Conservation (phyloP, 768 basidiomycete species). For the Boletus edulis region DNA sequence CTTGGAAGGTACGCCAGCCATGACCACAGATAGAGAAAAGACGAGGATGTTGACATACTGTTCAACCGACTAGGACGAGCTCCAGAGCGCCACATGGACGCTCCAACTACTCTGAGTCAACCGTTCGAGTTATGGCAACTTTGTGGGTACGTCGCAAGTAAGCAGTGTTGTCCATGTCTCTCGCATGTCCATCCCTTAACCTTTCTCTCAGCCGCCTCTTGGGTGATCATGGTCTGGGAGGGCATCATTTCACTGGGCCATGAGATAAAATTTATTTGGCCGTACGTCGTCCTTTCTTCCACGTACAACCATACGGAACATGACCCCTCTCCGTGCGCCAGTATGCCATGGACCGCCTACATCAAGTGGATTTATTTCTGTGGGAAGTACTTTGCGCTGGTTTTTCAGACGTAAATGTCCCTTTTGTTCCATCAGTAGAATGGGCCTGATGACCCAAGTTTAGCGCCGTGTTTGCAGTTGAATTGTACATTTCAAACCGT, state of each 20-base stretch:
- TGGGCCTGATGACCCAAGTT: background rate
- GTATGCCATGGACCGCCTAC: conserved; percentile 13
- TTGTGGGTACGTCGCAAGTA: conserved; percentile 8
- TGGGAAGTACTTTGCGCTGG: conserved; percentile 19
- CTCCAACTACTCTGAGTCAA: too few relatives aligned
- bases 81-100: conserved; percentile 5
- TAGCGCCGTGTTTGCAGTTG: conserved; percentile 8
- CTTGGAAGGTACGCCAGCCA: too few relatives aligned
- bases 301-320: background rate
- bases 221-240: conserved; percentile 19
- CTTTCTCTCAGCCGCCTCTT: conserved; percentile 7
- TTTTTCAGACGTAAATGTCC: conserved; percentile 13
- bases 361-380: conserved; percentile 30
- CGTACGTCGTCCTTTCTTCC: conserved; percentile 13
- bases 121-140: background rate
- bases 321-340: background rate
- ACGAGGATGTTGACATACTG: background rate
- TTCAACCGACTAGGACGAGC: background rate
- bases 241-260: conserved; percentile 12
- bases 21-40: background rate
- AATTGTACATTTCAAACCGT: conserved; percentile 4
- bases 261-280: conserved; percentile 23
- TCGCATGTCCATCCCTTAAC: background rate
- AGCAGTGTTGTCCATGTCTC: background rate
- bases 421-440: background rate